A percentile compares a stretch with the other conserved stretches of the same genome.
phyloP scores from a whole-genome alignment of 2,329 filamentous ascomycete genomes.

The Botryotinia convoluta region DNA sequence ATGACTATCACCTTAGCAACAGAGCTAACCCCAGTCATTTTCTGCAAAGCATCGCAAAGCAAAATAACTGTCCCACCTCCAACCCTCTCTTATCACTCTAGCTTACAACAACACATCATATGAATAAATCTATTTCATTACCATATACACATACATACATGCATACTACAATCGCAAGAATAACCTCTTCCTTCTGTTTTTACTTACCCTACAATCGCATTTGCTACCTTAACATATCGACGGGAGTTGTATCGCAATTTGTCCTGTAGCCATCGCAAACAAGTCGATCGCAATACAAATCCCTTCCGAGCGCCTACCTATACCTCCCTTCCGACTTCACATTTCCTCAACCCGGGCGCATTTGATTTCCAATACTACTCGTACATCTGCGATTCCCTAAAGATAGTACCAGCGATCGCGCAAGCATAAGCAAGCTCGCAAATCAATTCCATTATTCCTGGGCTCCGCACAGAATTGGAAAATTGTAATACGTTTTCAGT shows the following conservation, averaged over 20 bases:
- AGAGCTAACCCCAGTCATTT: neutral
- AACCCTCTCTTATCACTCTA: slow-evolving; percentile 1
- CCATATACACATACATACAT: neutral
- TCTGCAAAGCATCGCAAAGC: slow-evolving; percentile 4
- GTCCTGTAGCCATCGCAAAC: neutral
- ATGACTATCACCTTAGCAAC: slow-evolving; percentile 12
- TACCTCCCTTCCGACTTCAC: neutral
- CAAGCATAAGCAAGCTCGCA: neutral
- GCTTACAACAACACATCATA: neutral
- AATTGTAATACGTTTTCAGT: neutral
- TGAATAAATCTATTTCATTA: neutral
- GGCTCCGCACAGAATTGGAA: neutral
- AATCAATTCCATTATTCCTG: neutral
- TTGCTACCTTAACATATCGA: neutral
- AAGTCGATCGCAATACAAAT: neutral
- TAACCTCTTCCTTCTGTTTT: neutral
- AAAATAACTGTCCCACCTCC: neutral
- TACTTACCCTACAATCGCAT: neutral
- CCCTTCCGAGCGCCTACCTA: neutral
- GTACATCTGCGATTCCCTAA: neutral
- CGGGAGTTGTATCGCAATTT: neutral
- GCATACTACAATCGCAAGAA: neutral
- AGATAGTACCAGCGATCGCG: neutral
- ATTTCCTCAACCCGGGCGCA: neutral
- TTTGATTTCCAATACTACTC: neutral